Evolutionary conservation across 176 grass and related monocot genomes (phyloP).

Genomic region (Oryza officinalis): DNA sequence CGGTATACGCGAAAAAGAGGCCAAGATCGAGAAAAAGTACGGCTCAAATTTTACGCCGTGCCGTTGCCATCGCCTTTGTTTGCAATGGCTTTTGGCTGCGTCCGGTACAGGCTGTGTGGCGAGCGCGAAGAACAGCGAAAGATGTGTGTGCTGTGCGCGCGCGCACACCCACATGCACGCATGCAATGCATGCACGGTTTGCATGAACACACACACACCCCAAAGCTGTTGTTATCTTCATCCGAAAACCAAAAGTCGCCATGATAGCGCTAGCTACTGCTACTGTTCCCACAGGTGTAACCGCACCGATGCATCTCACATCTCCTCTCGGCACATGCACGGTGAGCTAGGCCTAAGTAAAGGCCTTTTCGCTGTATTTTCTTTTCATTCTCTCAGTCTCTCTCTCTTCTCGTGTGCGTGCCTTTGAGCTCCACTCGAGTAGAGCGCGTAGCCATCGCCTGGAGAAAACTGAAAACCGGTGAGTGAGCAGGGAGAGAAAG

Average conservation of each 20-base stretch:
- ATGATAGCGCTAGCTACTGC: constrained; percentile 4
- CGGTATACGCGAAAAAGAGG: constrained; percentile 34
- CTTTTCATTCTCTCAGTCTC: background rate
- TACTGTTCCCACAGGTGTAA: background rate
- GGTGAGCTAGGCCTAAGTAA: constrained; percentile 6
- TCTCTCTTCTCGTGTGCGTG: background rate
- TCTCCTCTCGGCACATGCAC: constrained; percentile 9
- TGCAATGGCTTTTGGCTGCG: background rate
- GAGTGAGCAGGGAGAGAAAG: background rate
- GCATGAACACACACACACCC: background rate
- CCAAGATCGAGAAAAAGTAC: background rate
- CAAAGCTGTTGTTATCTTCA: background rate
- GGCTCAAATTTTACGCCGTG: constrained; percentile 7
- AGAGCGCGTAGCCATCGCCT: constrained; percentile 19
- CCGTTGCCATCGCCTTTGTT: constrained; percentile 45
- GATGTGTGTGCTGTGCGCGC: background rate
- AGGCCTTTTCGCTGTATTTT: constrained; percentile 18
- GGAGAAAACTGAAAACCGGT: constrained; percentile 20
- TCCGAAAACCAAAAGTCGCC: constrained; percentile 26
- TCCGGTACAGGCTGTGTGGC: constrained; percentile 6
- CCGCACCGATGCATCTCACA: background rate
- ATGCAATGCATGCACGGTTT: background rate
- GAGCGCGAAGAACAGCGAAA: constrained; percentile 27
- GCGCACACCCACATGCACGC: background rate
- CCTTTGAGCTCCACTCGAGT: constrained; percentile 31